Conservation (phyloP, 2,329 filamentous ascomycete genomes). For the Hypoxylon sp. region DNA sequence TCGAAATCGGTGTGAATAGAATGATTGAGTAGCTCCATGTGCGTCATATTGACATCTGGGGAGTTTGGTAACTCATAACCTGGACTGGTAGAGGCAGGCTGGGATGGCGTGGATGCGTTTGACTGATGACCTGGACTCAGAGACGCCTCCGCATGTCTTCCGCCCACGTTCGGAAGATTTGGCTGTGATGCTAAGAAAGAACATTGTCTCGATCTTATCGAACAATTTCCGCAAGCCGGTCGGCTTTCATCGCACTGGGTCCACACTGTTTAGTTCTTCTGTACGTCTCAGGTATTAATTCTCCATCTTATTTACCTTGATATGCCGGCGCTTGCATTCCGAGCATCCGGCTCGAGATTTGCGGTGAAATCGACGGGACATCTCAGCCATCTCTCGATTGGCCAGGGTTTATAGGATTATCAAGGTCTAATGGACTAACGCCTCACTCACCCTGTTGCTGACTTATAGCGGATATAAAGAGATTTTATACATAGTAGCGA, state of each 20-base stretch:
- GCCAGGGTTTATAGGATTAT: neutral
- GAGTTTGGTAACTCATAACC: slow-evolving; percentile 7
- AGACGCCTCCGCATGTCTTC: neutral
- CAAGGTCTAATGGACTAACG: too few species aligned
- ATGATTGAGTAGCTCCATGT: slow-evolving; percentile 27
- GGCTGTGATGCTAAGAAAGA: slow-evolving; percentile 21
- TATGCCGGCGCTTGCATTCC: slow-evolving; percentile 31
- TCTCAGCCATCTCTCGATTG: neutral
- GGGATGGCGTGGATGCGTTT: slow-evolving; percentile 15
- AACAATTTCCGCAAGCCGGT: slow-evolving; percentile 28
- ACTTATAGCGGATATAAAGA: neutral
- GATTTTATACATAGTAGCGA: slow-evolving; percentile 22
- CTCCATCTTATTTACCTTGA: slow-evolving; percentile 20
- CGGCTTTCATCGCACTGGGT: slow-evolving; percentile 28
- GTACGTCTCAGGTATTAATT: too few species aligned
- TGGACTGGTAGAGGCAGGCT: slow-evolving; percentile 7
- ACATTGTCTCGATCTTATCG: slow-evolving; percentile 25
- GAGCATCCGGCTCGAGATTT: slow-evolving; percentile 29
- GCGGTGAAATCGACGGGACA: slow-evolving; percentile 24
- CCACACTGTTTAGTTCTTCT: slow-evolving; percentile 14
- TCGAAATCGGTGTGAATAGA: slow-evolving; percentile 15
- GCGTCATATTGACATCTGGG: slow-evolving; percentile 27
- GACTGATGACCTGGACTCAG: slow-evolving; percentile 12
- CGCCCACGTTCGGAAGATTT: slow-evolving; percentile 4
- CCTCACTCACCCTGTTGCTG: neutral